Evolutionary conservation across 2,329 filamentous ascomycete species (phyloP), one percentile per base, ranked within the genome.

Genomic region (Verruconis gallopava): DNA sequence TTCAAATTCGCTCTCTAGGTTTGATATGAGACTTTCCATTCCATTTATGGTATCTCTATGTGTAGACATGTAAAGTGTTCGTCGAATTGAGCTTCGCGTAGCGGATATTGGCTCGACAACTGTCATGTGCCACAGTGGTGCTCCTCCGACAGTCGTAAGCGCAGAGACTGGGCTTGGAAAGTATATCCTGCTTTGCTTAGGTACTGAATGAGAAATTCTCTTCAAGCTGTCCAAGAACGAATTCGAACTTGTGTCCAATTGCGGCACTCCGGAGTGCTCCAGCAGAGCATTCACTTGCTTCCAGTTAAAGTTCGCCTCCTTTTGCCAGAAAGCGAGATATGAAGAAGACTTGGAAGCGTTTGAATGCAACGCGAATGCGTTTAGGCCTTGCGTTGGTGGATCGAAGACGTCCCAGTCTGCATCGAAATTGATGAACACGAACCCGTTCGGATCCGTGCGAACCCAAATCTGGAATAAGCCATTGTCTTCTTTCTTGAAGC

Each of bases 401-500:
- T 45, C 42, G 17, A 43, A 38, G 4, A 45, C 43, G 9, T 46
- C 20, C 55, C 51, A 44, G 6, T 54, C 52, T 6, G 55, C 50
- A 38, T 59, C 55, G 49, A 62, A 53, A 44, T 60, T 62, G 45
- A 60, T 52, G 48, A 55, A 61, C 18, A 62, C 45, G 44, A 60
- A 59, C 3, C 57, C 57, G 17, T 55, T 54, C 13, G 43, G 46
- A 35, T 59, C 57, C 18, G 54, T 48, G 14, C 53, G 52, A 6
- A 53, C 51, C 37, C 59, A 54, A 13, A 60, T 61, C 32, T 58
- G 51, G 40, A 56, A 54, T 17, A 56, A 44, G 20, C 53, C 50
- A 44, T 63, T 59, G 45, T 61, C 51, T 15, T 45, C 47, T 45
- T 61, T 64, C 37, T 65, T 58, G 37, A 66, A 66, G 14, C 53